Base-by-base conservation (phyloP, 495 filamentous ascomycete species). In the Xylaria telfairii region DNA sequence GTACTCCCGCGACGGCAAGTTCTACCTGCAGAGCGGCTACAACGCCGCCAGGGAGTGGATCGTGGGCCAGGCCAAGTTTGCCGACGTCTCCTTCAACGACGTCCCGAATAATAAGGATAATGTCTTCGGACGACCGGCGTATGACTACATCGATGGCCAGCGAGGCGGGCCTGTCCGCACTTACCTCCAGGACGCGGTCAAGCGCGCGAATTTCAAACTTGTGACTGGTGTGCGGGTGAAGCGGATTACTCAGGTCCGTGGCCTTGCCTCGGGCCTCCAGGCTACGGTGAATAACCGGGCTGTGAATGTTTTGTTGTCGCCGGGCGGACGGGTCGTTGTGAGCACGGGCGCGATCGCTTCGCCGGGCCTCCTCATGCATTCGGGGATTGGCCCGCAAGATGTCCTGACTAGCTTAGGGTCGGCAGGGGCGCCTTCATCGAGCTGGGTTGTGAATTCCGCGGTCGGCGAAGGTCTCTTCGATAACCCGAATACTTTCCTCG, bases 331-430 rank as follows among this genome's bases (percentile, higher is more conserved):
- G 63, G 85, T 90, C 53, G 79, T 90, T 44, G 82, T 89, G 6
- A 82, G 85, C 42, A 81, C 84, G 28, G 89, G 89, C 53, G 87
- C 88, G 13, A 81, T 90, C 47, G 81, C 78, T 2, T 87, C 85
- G 19, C 85, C 89, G 0, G 86, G 86, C 72, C 80, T 91, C 21
- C 83, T 91, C 15, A 87, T 89, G 81, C 84, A 85, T 75, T 85
- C 82, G 30, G 83, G 83, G 0, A 87, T 88, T 70, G 85, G 85
- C 1, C 76, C 80, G 15, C 66, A 67, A 0, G 75, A 75, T 34
- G 72, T 74, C 19, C 66, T 83, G 1, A 46, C 56, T 0, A 73
- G 66, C 13, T 59, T 83, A 30, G 60, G 74, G 10, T 4, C 49
- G 17, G 72, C 76, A 30, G 78, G 76, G 4, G n/a, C 75, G 15